Base-by-base conservation (phyloP, 163 green algal genomes). In the Picocystis sp. region DNA sequence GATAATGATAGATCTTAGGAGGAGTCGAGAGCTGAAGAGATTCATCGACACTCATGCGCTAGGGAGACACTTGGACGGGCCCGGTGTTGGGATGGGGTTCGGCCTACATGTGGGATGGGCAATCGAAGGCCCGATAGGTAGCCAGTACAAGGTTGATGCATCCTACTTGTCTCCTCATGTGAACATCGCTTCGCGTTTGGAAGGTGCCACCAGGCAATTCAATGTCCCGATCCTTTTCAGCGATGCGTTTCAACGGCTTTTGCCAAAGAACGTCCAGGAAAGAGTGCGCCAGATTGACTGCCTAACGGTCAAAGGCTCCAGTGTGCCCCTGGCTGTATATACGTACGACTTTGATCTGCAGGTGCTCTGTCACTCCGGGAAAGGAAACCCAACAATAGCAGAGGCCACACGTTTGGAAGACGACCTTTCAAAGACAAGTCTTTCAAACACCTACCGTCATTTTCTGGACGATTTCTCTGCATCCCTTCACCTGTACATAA, bases 131-230 rank as follows among this genome's bases (percentile, higher is more conserved):
- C 84, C 87, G 25, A 97, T 97, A 50, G 87, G 87, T 15, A 88
- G 73, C 14, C 77, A 89, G 61, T 83, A 92, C 81, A 97, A 97
- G 74, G 84, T 97, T 33, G 87, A 97, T 53, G 84, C 87, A 9
- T 87, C 72, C 43, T 97, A 97, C 67, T 71, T 97, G 25, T 92
- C 80, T 3, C 87, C 87, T 35, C 91, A 97, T 61, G 87, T 97
- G 49, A 97, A 97, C 78, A 92, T 97, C 75, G 83, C 86, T 1
- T 81, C 74, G 3, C 70, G 87, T 10, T 72, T 97, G 47, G 87
- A 97, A 63, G 85, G 84, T 0, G 87, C 86, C 53, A 97, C 87
- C 19, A 97, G 95, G 75, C 87, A 97, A 77, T 97, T 91, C 58
- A 71, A 78, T 13, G 69, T 75, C 22, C 63, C 72, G 41, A 65